Conservation (phyloP, 768 basidiomycete genomes). For the Mrakia blollopis region DNA sequence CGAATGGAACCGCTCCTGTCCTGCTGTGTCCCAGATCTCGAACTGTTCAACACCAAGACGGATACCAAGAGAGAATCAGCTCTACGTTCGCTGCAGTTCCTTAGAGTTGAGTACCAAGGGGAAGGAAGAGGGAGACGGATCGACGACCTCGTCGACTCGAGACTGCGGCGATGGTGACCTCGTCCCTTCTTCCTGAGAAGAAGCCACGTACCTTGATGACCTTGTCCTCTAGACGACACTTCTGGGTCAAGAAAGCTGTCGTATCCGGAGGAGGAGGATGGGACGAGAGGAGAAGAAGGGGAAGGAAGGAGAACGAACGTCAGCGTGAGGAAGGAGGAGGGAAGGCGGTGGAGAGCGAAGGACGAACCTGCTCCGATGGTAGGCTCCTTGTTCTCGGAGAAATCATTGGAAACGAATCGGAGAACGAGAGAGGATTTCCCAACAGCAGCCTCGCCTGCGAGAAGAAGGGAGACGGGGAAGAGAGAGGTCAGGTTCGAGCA, state of each 20-base stretch:
- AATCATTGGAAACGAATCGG: conserved; percentile 96
- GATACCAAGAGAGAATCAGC: neutral
- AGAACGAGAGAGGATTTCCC: conserved; percentile 98
- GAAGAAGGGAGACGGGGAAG: neutral
- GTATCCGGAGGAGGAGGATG: no score
- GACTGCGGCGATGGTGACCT: neutral
- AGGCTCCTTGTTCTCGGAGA: conserved; percentile 97
- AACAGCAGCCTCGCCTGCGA: conserved; percentile 89
- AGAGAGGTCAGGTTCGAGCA: no score
- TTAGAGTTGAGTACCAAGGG: no score
- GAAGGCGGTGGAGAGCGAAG: conserved; percentile 7
- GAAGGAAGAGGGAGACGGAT: neutral
- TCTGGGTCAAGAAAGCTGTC: conserved; percentile 65
- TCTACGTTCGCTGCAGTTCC: neutral
- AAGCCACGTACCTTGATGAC: conserved; percentile 43
- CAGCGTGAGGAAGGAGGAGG: neutral
- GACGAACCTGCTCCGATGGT: conserved; percentile 80
- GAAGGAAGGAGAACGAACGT: conserved; percentile 28
- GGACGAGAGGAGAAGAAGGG: neutral
- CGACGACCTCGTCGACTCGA: neutral
- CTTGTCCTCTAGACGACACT: conserved; percentile 64
- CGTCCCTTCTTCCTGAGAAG: neutral
- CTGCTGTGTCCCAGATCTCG: conserved; percentile 44
- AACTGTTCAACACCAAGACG: conserved; percentile 1
- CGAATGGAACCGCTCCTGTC: conserved; percentile 77